phyloP scores from a whole-genome alignment of 305 asterid species.

The Fraxinus paxiana region DNA sequence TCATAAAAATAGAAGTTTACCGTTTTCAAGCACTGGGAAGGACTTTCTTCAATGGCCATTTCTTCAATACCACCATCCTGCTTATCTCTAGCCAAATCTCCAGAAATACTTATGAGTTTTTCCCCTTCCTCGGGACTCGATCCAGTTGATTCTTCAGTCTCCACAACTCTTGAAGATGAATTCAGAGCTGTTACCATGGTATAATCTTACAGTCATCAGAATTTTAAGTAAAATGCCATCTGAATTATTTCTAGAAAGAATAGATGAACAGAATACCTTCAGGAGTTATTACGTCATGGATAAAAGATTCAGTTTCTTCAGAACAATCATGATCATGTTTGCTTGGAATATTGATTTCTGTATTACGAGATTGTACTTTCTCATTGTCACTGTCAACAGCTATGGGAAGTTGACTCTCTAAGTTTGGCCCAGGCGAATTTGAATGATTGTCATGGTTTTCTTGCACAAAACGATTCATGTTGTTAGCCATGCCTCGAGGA shows the following conservation, averaged over 20 bases:
- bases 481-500: slow-evolving; percentile 32
- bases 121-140: slow-evolving; percentile 35
- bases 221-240: neutral
- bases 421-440: slow-evolving; percentile 35
- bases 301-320: slow-evolving; percentile 27
- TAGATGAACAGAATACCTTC: slow-evolving; percentile 41
- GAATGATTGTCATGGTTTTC: slow-evolving; percentile 33
- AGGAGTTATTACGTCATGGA: slow-evolving; percentile 22
- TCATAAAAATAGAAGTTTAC: slow-evolving; percentile 35
- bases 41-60: slow-evolving; percentile 34
- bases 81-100: slow-evolving; percentile 31
- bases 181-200: slow-evolving; percentile 19
- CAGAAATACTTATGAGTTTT: slow-evolving; percentile 18
- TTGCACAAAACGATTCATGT: slow-evolving; percentile 30
- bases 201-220: slow-evolving; percentile 7
- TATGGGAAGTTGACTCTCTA: slow-evolving; percentile 32
- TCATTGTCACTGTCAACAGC: slow-evolving; percentile 29
- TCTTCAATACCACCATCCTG: slow-evolving; percentile 32
- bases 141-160: slow-evolving; percentile 35
- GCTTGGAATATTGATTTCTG: slow-evolving; percentile 19
- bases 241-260: neutral
- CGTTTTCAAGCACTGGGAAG: slow-evolving; percentile 25
- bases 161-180: slow-evolving; percentile 31
- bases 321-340: slow-evolving; percentile 29
- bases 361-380: slow-evolving; percentile 31